These are phyloP conservation scores for Asterionellopsis glacialis DNA, from an alignment of 108 stramenopile species.

Conservation along the genomic window DNA sequence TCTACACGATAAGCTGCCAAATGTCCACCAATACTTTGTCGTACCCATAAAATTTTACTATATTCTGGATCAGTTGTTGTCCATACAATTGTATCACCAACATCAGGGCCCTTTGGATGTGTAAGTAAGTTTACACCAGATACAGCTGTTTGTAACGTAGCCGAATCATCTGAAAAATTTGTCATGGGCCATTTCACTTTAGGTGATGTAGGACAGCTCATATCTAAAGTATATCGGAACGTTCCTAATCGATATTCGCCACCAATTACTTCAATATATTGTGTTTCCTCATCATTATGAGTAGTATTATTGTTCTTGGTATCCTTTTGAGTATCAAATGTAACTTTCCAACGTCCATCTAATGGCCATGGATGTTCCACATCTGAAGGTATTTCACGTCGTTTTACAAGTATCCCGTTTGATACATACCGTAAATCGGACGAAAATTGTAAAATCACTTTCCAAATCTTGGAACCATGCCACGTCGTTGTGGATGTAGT, in stretches of 20 bases:
- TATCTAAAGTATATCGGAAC: constrained; percentile 12
- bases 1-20: constrained; percentile 2
- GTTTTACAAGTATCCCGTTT: constrained; percentile 33
- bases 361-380: constrained; percentile 25
- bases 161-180: neutral
- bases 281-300: constrained; percentile 7
- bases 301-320: neutral
- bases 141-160: constrained; percentile 9
- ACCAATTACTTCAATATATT: constrained; percentile 19
- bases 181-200: constrained; percentile 5
- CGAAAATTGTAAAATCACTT: constrained; percentile 48
- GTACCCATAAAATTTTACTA: constrained; percentile 27
- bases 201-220: constrained; percentile 6
- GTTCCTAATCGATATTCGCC: neutral
- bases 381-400: neutral
- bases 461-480: constrained; percentile 23
- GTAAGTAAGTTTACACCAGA: constrained; percentile 23
- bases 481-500: neutral
- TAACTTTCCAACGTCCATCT: constrained; percentile 50
- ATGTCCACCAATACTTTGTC: constrained; percentile 5
- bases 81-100: constrained; percentile 41
- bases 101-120: constrained; percentile 30
- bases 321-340: constrained; percentile 19
- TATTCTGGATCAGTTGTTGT: constrained; percentile 16
- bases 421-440: constrained; percentile 40